These are phyloP conservation scores for Salix caprea DNA, from an alignment of 345 rosid genomes.

Conservation along the genomic window DNA sequence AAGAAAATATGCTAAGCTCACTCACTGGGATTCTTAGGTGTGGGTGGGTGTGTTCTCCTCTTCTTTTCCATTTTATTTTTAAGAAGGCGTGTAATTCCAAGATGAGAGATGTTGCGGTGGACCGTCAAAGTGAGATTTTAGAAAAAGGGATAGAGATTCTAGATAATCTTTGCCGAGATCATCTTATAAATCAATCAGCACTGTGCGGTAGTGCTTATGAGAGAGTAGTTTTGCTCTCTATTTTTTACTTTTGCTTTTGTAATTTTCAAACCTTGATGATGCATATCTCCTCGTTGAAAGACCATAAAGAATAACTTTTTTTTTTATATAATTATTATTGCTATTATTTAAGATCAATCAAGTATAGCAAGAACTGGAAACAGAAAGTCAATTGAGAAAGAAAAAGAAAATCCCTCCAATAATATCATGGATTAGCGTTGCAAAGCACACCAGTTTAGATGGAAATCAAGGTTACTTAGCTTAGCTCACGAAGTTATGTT, in stretches of 20 bases:
- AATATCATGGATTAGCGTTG: not conserved
- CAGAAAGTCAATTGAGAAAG: not conserved
- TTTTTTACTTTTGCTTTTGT: not conserved
- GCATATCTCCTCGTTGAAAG: not conserved
- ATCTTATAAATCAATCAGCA: not conserved
- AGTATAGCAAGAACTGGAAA: not conserved
- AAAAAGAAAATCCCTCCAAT: not conserved
- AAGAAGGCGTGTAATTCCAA: not conserved
- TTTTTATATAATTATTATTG: too few relatives aligned
- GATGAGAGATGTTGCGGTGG: slow-evolving; percentile 12
- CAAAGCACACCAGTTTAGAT: slow-evolving; percentile 3
- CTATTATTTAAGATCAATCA: not conserved
- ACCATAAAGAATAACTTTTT: not conserved
- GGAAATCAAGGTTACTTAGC: slow-evolving; percentile 8
- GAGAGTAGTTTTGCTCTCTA: not conserved
- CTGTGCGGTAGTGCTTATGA: not conserved
- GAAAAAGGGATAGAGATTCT: slow-evolving; percentile 1
- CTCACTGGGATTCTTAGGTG: slow-evolving; percentile 6
- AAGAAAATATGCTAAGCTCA: not conserved
- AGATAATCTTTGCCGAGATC: slow-evolving; percentile 11
- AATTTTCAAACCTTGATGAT: not conserved
- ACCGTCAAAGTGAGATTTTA: not conserved
- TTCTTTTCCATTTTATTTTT: not conserved
- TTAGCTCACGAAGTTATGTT: not conserved
- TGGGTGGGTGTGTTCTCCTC: not conserved